Base-by-base conservation (phyloP, 441 rosid species). In the Macaranga tanarius region DNA sequence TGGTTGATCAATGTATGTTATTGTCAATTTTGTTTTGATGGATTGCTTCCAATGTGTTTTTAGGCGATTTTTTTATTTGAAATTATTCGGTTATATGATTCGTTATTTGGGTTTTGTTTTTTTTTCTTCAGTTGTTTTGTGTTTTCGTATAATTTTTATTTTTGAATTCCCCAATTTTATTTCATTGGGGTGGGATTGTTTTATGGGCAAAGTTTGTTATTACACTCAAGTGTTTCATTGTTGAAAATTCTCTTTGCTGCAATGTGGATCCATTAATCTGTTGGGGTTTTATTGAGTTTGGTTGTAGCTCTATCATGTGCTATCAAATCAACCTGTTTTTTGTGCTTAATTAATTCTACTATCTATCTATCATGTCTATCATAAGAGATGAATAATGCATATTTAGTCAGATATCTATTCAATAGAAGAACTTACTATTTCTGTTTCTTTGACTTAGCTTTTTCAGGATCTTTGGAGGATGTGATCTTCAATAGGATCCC, bases 391-490 rank as follows among this genome's bases (percentile, higher is more conserved):
- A 34, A 16, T 67, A 45, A 19, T 45, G 45, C 23, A 44, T 26
- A 15, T 44, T 45, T 59, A 31, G 47, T 17, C 42, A n/a, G n/a
- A n/a, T n/a, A n/a, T n/a, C 50, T 61, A 45, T 72, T 40, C 57
- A 40, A 4, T 9, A 16, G 28, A 44, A 61, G 52, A 15, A 12
- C 34, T 78, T n/a, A 65, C 10, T 0, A 26, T 67, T 72, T 68
- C 45, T 76, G 50, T 65, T 2, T 65, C 28, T 56, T 68, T 64
- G 62, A 55, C 68, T 59, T 10, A 72, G 81, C 68, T 56, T 42
- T 75, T 56, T 65, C 50, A 47, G 34, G 56, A 62, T 55, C 63
- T 73, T 50, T 38, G 54, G 55, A 28, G 23, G 60, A 20, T 17
- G 40, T 67, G 62, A 47, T 79, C 66, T 65, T 61, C 19, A 7